phyloP scores from a whole-genome alignment of 148 eudicot species.

The Fagopyrum tataricum region DNA sequence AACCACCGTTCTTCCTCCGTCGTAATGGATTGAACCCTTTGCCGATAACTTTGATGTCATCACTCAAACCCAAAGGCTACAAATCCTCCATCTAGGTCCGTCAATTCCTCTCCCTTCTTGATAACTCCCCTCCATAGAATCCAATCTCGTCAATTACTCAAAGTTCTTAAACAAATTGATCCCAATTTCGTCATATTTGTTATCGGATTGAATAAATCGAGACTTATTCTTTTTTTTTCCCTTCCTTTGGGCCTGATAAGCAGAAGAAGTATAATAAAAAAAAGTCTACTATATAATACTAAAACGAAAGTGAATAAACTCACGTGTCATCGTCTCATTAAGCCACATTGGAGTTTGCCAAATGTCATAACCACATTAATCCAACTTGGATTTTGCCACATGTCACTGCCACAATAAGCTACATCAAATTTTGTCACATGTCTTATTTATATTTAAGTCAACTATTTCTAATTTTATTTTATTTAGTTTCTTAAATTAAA shows the following conservation, averaged over 20 bases:
- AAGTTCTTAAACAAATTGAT: slow-evolving; percentile 62
- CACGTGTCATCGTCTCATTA: too few species aligned
- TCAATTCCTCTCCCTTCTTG: slow-evolving; percentile 48
- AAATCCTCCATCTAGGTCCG: slow-evolving; percentile 71
- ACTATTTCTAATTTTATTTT: too few species aligned
- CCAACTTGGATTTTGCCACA: too few species aligned
- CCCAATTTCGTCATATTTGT: slow-evolving; percentile 64
- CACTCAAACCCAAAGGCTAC: slow-evolving; percentile 29
- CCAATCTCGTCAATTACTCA: slow-evolving; percentile 37
- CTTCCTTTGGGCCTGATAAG: slow-evolving; percentile 84
- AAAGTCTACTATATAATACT: too few species aligned
- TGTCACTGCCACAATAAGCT: too few species aligned
- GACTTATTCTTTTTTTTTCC: slow-evolving; percentile 26
- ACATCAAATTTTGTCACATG: too few species aligned
- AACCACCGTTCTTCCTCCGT: slow-evolving; percentile 47
- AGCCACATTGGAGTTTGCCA: too few species aligned
- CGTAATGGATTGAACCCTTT: slow-evolving; percentile 90
- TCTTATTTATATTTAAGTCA: too few species aligned
- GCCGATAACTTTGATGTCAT: slow-evolving; percentile 63
- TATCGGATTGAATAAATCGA: slow-evolving; percentile 36
- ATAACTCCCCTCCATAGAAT: slow-evolving; percentile 51
- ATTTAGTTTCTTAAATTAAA: too few species aligned
- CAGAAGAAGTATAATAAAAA: slow-evolving; percentile 51
- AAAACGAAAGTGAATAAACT: too few species aligned
- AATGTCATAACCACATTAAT: too few species aligned